These are phyloP conservation scores for Oryza meyeriana DNA, from an alignment of 176 grass and related monocot genomes.

Conservation along the genomic window DNA sequence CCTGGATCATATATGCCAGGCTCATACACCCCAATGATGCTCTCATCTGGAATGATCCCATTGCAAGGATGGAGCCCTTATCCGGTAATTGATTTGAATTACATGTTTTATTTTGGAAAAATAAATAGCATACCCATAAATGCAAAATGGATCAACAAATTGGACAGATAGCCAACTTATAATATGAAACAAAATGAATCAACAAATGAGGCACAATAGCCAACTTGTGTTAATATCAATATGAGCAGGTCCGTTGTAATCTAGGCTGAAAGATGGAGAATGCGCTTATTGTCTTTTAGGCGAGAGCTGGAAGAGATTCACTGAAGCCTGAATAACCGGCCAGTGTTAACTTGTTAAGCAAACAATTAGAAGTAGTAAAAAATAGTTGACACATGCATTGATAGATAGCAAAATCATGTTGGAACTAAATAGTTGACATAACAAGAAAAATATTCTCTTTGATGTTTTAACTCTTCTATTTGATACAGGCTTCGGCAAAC, in stretches of 20 bases:
- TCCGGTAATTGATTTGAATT: constrained; percentile 48
- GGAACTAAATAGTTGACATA: not conserved
- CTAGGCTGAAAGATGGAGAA: constrained; percentile 13
- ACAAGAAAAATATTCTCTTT: not conserved
- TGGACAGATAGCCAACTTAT: not conserved
- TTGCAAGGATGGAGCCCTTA: constrained; percentile 91
- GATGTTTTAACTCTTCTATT: constrained; percentile 16
- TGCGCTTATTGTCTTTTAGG: constrained; percentile 8
- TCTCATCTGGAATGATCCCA: constrained; percentile 80
- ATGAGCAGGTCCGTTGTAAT: constrained; percentile 19
- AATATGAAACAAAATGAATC: not conserved
- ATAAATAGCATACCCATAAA: not conserved
- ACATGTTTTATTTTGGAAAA: constrained; percentile 9
- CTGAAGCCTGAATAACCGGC: not conserved
- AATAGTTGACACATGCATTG: constrained; percentile 1
- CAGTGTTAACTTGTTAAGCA: not conserved
- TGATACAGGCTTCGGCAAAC: constrained; percentile 55
- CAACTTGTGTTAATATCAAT: not conserved
- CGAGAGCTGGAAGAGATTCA: constrained; percentile 12
- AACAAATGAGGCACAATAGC: not conserved
- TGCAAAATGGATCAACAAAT: constrained; percentile 17
- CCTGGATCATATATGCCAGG: constrained; percentile 67
- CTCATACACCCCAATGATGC: constrained; percentile 68
- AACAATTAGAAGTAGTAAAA: not conserved
- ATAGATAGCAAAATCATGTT: not conserved